Conservation (phyloP, 2,329 filamentous ascomycete species). For the Xylariales sp. region DNA sequence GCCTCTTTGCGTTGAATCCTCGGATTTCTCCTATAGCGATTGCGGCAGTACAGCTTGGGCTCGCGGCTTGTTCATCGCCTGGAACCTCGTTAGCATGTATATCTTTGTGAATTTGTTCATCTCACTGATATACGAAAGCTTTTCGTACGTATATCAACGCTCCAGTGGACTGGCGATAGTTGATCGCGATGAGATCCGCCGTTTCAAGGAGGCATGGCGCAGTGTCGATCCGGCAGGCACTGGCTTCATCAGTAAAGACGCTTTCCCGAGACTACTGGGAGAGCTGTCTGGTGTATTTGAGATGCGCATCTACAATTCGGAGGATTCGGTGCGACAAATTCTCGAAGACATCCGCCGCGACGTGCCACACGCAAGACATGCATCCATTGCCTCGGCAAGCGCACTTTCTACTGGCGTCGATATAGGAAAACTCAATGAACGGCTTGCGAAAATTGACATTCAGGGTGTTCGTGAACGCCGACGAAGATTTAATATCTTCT, state of each 20-base stretch:
- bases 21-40: constrained; percentile 78
- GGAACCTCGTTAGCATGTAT: constrained; percentile 99
- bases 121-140: constrained; percentile 97
- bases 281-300: constrained; percentile 94
- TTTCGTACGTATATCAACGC: constrained; percentile 97
- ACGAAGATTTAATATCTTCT: constrained; percentile 86
- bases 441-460: constrained; percentile 70
- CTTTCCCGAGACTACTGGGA: constrained; percentile 81
- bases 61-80: constrained; percentile 82
- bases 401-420: constrained; percentile 58
- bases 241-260: constrained; percentile 85
- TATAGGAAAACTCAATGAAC: constrained; percentile 66
- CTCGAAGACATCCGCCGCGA: constrained; percentile 75
- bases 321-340: constrained; percentile 81
- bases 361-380: constrained; percentile 46
- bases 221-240: constrained; percentile 88
- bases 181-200: constrained; percentile 86
- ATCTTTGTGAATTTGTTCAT: constrained; percentile 98
- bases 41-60: constrained; percentile 91
- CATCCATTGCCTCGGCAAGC: constrained; percentile 48
- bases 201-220: constrained; percentile 98
- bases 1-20: constrained; percentile 71
- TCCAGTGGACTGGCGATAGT: constrained; percentile 89
- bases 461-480: constrained; percentile 69
- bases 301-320: constrained; percentile 92